Conservation (phyloP, 257 asterid species). For the Salvia miltiorrhiza region DNA sequence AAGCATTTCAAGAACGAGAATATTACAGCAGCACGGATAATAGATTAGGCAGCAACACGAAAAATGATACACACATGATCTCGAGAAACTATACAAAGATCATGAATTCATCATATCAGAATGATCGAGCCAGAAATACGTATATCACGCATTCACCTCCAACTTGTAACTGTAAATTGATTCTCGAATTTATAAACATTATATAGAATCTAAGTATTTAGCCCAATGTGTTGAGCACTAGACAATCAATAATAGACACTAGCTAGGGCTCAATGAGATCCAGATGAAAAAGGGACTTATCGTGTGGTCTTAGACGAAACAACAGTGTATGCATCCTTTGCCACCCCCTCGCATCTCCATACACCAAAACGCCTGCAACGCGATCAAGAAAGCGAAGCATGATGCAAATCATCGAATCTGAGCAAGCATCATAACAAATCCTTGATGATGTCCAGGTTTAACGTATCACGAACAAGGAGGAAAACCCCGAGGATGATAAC, state of each 20-base stretch:
- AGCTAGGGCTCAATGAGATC: conserved; percentile 6
- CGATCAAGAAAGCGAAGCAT: conserved; percentile 6
- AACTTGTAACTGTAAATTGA: conserved; percentile 5
- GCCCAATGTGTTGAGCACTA: not conserved
- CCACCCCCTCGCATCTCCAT: not conserved
- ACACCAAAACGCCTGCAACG: not conserved
- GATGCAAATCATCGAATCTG: too few relatives aligned
- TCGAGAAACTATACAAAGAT: too few relatives aligned
- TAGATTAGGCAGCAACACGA: too few relatives aligned
- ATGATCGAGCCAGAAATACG: not conserved
- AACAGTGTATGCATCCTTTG: not conserved
- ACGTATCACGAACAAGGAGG: conserved; percentile 89
- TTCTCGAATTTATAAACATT: not conserved
- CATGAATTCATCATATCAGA: too few relatives aligned
- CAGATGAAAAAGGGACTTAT: conserved; percentile 16
- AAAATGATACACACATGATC: too few relatives aligned
- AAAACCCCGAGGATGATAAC: conserved; percentile 70
- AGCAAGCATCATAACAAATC: conserved; percentile 56
- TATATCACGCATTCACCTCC: not conserved
- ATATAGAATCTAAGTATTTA: conserved; percentile 11
- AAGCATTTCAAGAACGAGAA: too few relatives aligned
- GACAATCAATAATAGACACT: conserved; percentile 25
- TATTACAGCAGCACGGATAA: too few relatives aligned
- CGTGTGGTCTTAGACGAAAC: not conserved
- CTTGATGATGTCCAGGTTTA: conserved; percentile 74